phyloP scores from a whole-genome alignment of 371 early-diverging fungal genomes.

The Mortierella sp. region DNA sequence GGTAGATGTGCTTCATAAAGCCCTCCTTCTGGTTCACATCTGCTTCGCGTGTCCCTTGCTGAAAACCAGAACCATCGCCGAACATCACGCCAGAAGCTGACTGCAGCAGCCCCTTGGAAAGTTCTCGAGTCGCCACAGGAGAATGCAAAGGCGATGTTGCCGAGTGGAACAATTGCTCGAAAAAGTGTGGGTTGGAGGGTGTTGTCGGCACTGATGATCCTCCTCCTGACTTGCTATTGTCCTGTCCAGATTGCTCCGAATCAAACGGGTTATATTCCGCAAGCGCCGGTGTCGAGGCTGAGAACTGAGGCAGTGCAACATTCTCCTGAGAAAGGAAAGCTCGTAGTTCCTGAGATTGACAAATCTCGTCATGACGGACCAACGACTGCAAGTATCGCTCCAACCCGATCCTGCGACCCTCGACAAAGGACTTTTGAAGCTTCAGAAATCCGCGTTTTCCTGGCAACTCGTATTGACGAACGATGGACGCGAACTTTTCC shows the following conservation, averaged over 20 bases:
- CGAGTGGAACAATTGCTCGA: constrained; percentile 54
- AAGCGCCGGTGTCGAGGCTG: constrained; percentile 22
- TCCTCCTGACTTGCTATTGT: not conserved
- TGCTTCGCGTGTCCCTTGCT: not conserved
- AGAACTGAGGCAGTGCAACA: constrained; percentile 64
- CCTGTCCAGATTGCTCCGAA: constrained; percentile 8
- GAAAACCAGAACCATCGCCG: constrained; percentile 8
- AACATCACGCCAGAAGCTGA: constrained; percentile 21
- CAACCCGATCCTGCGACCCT: constrained; percentile 75
- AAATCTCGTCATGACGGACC: constrained; percentile 67
- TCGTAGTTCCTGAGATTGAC: constrained; percentile 69
- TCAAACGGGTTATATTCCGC: constrained; percentile 27
- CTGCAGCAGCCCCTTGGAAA: not conserved
- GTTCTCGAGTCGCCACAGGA: constrained; percentile 25
- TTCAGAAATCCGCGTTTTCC: constrained; percentile 77
- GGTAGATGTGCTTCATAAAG: constrained; percentile 81
- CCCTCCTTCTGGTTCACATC: constrained; percentile 49
- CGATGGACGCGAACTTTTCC: constrained; percentile 63
- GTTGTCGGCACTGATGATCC: constrained; percentile 1
- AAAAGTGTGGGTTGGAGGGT: constrained; percentile 28
- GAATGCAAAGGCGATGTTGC: constrained; percentile 23
- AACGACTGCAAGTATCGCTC: constrained; percentile 81
- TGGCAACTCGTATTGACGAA: constrained; percentile 82
- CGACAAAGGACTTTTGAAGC: constrained; percentile 76
- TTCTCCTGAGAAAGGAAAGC: constrained; percentile 79